Evolutionary conservation across 2,329 filamentous ascomycete genomes (phyloP), one percentile per base, ranked within the genome.

Genomic region (Mycosphaerella sp.): DNA sequence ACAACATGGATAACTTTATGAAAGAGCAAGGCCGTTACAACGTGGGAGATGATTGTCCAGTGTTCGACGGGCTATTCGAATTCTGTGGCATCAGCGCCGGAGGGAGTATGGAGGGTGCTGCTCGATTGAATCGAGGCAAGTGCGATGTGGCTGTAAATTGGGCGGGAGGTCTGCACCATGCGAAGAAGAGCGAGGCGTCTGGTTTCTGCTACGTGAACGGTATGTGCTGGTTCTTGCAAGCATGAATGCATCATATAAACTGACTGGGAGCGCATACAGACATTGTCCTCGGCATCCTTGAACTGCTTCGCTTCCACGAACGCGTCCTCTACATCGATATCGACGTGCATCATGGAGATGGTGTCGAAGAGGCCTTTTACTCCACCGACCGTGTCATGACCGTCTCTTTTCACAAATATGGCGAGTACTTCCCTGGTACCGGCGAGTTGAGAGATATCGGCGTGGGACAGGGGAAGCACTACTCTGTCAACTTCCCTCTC

Each of bases 1-100:
- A 98, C 75, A 98, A 98, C 70, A 97, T 97, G 89, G 95, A 98
- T 64, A 82, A 81, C 61, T 97, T 89, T 68, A 81, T 85, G 63
- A 87, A 91, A 64, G 93, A 98, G 70, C 91, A 97, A 70, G 86
- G 88, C 81, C 82, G 78, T 73, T 77, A 85, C 72, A 86, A 86
- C 57, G 82, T 86, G 53, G 83, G 83, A 51, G 83, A 78, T 54
- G 76, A 78, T 57, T 78, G 76, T 62, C 83, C 83, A 1, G 83
- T 86, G 0, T 86, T 86, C 57, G 83, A 86, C 62, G 83, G 83
- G 12, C 73, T 86, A 12, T 86, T 86, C 59, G 83, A 86, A 66
- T 86, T 85, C 67, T 86, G 83, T 63, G 82, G 81, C 14, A 86
- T 86, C 66, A 85, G 82, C 61, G 83, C 83, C 8, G 83, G 83